A percentile compares a stretch with the other conserved stretches of the same genome.
Evolutionary conservation across 495 filamentous ascomycete genomes (phyloP).

Genomic region (Xylaria nigripes): DNA sequence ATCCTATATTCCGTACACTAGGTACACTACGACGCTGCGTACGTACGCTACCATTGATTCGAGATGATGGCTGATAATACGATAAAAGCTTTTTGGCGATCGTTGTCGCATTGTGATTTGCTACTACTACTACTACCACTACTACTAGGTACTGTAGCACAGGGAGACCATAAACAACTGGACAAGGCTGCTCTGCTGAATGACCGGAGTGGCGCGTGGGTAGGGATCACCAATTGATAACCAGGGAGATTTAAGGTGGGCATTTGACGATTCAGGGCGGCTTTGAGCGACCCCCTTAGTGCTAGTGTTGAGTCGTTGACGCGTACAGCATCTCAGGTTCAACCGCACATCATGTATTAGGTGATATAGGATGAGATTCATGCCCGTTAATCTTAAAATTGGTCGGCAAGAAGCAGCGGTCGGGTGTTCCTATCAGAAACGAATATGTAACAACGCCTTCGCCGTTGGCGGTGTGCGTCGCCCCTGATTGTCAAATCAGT

Average conservation of each 20-base stretch:
- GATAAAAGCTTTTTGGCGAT: not conserved
- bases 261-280: not conserved
- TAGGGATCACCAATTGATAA: not conserved
- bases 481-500: slow-evolving; percentile 5
- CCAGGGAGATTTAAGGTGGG: not conserved
- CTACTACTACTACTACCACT: too few relatives aligned
- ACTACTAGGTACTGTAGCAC: too few relatives aligned
- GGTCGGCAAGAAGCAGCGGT: slow-evolving; percentile 1
- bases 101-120: not conserved
- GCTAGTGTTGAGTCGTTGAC: slow-evolving; percentile 2
- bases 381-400: slow-evolving; percentile 10
- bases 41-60: not conserved
- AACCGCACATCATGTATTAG: not conserved
- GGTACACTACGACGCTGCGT: too few relatives aligned
- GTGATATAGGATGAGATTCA: not conserved
- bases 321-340: slow-evolving; percentile 1
- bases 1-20: not conserved
- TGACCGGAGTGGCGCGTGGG: too few relatives aligned
- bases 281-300: not conserved
- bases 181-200: too few relatives aligned
- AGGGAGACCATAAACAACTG: not conserved
- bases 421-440: not conserved
- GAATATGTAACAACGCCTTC: not conserved
- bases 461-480: slow-evolving; percentile 6
- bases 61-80: not conserved